phyloP scores from a whole-genome alignment of 202 grass and related monocot species.

The Bolboschoenoplectus hybrid region DNA sequence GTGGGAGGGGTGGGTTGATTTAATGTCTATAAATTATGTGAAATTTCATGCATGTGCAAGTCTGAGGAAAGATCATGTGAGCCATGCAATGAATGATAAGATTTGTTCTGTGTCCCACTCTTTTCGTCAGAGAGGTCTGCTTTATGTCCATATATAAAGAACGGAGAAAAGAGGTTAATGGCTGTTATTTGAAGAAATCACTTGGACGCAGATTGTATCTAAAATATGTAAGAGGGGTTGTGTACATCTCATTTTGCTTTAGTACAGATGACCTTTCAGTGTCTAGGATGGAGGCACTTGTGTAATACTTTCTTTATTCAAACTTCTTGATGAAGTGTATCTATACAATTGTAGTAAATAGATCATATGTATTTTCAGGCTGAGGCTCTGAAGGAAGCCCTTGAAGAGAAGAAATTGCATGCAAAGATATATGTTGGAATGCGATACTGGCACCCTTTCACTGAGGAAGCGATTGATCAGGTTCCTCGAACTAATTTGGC shows the following conservation, averaged over 20 bases:
- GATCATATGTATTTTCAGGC: conserved; percentile 52
- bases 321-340: background rate
- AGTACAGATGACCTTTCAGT: background rate
- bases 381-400: conserved; percentile 70
- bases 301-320: conserved; percentile 1
- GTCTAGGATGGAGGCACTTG: background rate
- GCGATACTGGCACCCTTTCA: conserved; percentile 97
- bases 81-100: background rate
- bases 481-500: conserved; percentile 38
- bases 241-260: background rate
- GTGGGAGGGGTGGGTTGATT: background rate
- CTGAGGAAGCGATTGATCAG: conserved; percentile 95
- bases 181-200: conserved; percentile 1
- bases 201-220: background rate
- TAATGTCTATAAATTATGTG: background rate
- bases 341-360: background rate
- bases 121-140: background rate
- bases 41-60: background rate
- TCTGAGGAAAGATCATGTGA: conserved; percentile 7
- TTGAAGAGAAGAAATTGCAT: conserved; percentile 71
- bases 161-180: background rate
- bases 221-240: background rate
- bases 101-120: background rate
- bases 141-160: background rate
- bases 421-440: conserved; percentile 93